Evolutionary conservation across 371 early-diverging fungal species (phyloP), one percentile per base, ranked within the genome.

Genomic region (Mucor saturninus): DNA sequence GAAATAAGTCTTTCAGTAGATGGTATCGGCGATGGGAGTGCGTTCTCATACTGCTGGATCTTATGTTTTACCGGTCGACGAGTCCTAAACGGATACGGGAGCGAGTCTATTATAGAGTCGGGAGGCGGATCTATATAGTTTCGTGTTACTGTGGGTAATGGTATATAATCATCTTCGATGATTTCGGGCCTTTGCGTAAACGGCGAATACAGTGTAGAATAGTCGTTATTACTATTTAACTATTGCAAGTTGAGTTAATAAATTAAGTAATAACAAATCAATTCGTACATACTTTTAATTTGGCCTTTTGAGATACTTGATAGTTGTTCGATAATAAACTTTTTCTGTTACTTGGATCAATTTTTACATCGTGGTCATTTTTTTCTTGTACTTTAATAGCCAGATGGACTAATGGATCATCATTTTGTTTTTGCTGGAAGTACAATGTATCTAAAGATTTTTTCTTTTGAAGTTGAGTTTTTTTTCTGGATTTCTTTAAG

Each of bases 141-240:
- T 26, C 59, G 49, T 39, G 59, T 50, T 14, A 59, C 59, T 32
- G 59, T 59, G n/a, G 59, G 59, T 50, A 59, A 28, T 21, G 59
- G 50, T 48, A 59, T 59, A 54, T 54, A 54, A 8, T 59, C 59
- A 29, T 38, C 31, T 2, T 59, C 59, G 11, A 59, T 39, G 14
- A 59, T 29, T 50, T 50, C 50, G 7, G 59, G 59, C 10, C 50
- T 35, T 39, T 48, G 37, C 8, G 15, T 50, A 37, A 59, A 59
- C 14, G 59, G 59, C 1, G 50, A 31, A 39, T 59, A 59, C 13
- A 59, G 13, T 13, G 59, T n/a, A 0, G 59, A 59, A 9, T 48
- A 14, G 8, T 32, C 9, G 8, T 31, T n/a, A 42, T 35, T 57
- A 48, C 15, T 4, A 28, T 39, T 30, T 10, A 48, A 7, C 48